Evolutionary conservation across 108 stramenopile species (phyloP).

Genomic region (Stephanodiscus triporus): DNA sequence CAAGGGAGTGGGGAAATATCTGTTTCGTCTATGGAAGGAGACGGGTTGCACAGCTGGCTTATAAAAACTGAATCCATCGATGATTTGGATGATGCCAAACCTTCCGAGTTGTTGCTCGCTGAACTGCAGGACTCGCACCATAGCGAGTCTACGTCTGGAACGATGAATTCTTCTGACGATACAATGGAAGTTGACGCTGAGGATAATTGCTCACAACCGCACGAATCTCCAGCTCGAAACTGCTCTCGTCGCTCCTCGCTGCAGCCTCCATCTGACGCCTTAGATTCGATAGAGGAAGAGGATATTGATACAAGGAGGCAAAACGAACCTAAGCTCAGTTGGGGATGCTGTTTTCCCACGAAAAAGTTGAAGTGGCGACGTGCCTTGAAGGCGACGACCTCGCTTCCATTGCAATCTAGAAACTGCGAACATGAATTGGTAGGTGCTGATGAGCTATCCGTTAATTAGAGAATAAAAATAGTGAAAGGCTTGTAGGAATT

Average conservation of each 20-base stretch:
- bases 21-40: background rate
- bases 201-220: background rate
- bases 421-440: slow-evolving; percentile 1
- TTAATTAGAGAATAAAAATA: too few relatives aligned
- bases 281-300: background rate
- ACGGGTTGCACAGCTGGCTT: background rate
- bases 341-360: background rate
- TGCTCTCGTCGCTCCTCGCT: background rate
- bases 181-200: background rate
- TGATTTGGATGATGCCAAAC: background rate
- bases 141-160: background rate
- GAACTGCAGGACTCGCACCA: slow-evolving; percentile 3
- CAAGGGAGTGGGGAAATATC: background rate
- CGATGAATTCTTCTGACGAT: background rate
- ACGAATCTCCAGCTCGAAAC: background rate
- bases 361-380: background rate
- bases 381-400: background rate
- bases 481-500: too few relatives aligned
- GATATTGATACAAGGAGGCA: background rate
- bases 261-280: background rate
- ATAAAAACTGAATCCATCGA: slow-evolving; percentile 5
- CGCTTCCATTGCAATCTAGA: background rate
- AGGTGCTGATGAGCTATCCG: background rate
- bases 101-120: slow-evolving; percentile 1
- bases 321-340: background rate